Conservation (phyloP, 192 early-diverging fungal genomes). For the Thamnidium elegans region DNA sequence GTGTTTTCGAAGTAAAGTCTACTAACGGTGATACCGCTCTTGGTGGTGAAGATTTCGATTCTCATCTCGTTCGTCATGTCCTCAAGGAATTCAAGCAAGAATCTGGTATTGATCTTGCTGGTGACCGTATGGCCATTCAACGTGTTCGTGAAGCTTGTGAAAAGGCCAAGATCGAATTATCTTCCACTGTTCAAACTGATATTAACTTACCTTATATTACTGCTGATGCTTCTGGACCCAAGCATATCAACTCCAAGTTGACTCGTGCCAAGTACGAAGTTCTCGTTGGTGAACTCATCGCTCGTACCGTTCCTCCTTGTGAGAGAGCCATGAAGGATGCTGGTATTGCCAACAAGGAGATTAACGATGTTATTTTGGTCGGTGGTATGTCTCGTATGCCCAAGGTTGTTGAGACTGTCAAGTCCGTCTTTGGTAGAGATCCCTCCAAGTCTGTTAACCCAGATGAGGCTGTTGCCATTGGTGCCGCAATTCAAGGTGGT, state of each 20-base stretch:
- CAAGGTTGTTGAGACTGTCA: constrained; percentile 93
- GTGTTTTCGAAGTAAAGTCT: constrained; percentile 98
- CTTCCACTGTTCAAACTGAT: constrained; percentile 90
- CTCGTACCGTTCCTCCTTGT: constrained; percentile 90
- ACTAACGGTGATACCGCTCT: constrained; percentile 95
- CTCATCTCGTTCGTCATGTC: constrained; percentile 70
- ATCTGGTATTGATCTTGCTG: constrained; percentile 76
- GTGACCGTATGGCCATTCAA: constrained; percentile 94
- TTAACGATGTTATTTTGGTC: constrained; percentile 94
- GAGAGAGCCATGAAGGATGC: constrained; percentile 98
- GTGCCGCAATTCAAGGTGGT: constrained; percentile 98
- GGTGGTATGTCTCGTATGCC: constrained; percentile 99
- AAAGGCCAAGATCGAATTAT: constrained; percentile 99
- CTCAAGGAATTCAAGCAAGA: constrained; percentile 92
- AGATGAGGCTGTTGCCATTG: constrained; percentile 97
- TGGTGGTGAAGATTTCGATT: constrained; percentile 79
- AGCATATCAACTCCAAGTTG: constrained; percentile 96
- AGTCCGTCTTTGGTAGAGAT: constrained; percentile 83
- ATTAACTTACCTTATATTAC: constrained; percentile 98
- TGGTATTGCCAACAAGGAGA: constrained; percentile 71
- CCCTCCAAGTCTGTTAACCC: constrained; percentile 96
- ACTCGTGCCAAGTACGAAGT: constrained; percentile 88
- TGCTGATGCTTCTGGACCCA: constrained; percentile 81
- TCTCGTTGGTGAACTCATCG: constrained; percentile 75
- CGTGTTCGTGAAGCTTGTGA: constrained; percentile 96